Percentiles rank a stretch among this genome's conserved stretches.
Evolutionary conservation across 352 stramenopile genomes (phyloP).

Genomic region (Sclerospora graminicola): DNA sequence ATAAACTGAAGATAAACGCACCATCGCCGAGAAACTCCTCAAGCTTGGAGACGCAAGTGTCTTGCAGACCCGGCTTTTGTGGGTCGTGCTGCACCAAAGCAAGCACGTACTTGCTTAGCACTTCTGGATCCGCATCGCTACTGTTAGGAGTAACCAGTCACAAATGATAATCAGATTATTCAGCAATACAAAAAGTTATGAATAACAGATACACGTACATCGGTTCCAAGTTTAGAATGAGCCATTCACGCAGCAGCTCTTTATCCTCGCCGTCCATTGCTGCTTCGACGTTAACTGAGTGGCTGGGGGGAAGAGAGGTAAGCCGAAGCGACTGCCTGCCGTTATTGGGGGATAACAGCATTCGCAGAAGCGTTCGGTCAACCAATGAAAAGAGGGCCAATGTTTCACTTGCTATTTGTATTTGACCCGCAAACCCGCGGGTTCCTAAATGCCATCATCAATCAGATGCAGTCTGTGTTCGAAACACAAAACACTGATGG

Average conservation of each 20-base stretch:
- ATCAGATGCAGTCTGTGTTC: conserved; percentile 2
- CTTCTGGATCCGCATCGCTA: conserved; percentile 77
- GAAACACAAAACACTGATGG: conserved; percentile 17
- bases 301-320: conserved; percentile 1
- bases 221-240: conserved; percentile 75
- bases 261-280: conserved; percentile 71
- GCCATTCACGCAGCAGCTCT: conserved; percentile 79
- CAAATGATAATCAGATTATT: neutral
- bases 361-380: conserved; percentile 14
- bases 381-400: conserved; percentile 14
- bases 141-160: conserved; percentile 16
- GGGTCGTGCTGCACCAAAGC: conserved; percentile 79
- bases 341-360: conserved; percentile 12
- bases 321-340: neutral
- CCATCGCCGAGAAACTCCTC: conserved; percentile 82
- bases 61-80: conserved; percentile 51
- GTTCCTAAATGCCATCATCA: neutral
- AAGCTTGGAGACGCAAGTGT: conserved; percentile 66
- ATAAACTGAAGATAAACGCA: conserved; percentile 16
- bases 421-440: conserved; percentile 1
- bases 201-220: conserved; percentile 33
- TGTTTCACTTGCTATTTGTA: conserved; percentile 7
- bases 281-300: neutral
- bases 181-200: neutral
- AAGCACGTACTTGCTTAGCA: conserved; percentile 83